Percentiles rank a stretch among this genome's conserved stretches.
phyloP scores from a whole-genome alignment of 2,329 filamentous ascomycete species.

The Aspergillus sp. region DNA sequence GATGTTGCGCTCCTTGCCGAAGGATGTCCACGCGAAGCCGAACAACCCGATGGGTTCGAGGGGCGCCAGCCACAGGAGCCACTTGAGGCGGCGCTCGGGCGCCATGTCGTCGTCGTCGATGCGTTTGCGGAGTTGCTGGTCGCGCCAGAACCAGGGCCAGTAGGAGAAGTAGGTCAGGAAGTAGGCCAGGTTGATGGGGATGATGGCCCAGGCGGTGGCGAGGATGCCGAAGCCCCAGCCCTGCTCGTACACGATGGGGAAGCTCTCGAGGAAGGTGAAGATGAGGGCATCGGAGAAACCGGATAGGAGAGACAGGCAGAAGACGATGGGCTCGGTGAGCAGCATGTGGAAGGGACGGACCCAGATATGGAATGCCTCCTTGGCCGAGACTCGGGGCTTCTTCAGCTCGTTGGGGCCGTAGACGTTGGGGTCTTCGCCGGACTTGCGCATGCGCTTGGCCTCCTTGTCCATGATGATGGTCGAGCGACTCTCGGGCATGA shows the following conservation, averaged over 20 bases:
- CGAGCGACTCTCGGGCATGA: conserved; percentile 63
- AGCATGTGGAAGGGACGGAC: conserved; percentile 71
- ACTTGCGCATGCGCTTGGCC: conserved; percentile 56
- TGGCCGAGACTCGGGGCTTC: conserved; percentile 47
- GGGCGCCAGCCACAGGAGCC: conserved; percentile 62
- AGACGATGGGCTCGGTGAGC: conserved; percentile 70
- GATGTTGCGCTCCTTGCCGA: conserved; percentile 58
- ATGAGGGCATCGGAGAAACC: conserved; percentile 74
- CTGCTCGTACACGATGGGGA: conserved; percentile 54
- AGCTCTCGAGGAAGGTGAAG: conserved; percentile 75
- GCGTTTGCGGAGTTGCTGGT: conserved; percentile 36
- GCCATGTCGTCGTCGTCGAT: conserved; percentile 52
- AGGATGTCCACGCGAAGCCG: conserved; percentile 67
- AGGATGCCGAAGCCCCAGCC: conserved; percentile 21
- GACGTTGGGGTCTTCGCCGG: conserved; percentile 56
- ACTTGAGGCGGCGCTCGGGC: conserved; percentile 65
- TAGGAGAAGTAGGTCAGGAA: conserved; percentile 54
- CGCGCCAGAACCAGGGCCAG: conserved; percentile 50
- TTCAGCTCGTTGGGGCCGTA: conserved; percentile 64
- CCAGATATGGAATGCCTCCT: conserved; percentile 49
- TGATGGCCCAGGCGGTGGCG: conserved; percentile 20
- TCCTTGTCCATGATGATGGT: conserved; percentile 58
- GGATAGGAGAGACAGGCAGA: conserved; percentile 68
- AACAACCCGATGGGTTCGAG: conserved; percentile 66
- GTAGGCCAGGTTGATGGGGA: conserved; percentile 52